Conservation (phyloP, 2,329 filamentous ascomycete species). For the Claviceps spartinae region DNA sequence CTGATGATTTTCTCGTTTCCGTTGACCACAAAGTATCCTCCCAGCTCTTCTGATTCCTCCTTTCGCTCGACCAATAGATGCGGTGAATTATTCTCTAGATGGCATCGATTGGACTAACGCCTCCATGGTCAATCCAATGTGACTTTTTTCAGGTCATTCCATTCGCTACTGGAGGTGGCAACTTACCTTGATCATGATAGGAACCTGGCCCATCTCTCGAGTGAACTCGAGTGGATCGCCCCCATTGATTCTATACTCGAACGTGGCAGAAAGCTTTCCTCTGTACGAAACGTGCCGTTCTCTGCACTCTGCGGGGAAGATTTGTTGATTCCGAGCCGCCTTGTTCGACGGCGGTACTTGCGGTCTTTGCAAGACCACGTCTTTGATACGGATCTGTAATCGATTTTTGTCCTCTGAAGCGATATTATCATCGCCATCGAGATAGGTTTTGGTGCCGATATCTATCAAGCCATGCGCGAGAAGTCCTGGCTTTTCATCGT, state of each 20-base stretch:
- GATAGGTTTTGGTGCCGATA: conserved; percentile 77
- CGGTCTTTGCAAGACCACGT: conserved; percentile 72
- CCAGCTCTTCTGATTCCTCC: conserved; percentile 91
- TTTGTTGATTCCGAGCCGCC: conserved; percentile 67
- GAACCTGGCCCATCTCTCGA: conserved; percentile 76
- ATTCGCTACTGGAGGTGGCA: too few species aligned
- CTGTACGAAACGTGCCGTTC: conserved; percentile 87
- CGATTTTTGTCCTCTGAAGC: conserved; percentile 52
- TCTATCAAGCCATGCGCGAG: conserved; percentile 68
- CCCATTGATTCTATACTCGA: conserved; percentile 80
- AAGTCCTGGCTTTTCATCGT: conserved; percentile 43
- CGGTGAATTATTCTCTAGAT: conserved; percentile 76
- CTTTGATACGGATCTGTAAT: conserved; percentile 64
- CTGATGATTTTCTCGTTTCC: conserved; percentile 95
- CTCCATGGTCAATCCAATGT: neutral
- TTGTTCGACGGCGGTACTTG: conserved; percentile 72
- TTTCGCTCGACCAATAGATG: conserved; percentile 71
- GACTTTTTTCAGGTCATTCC: neutral
- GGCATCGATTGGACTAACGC: conserved; percentile 68
- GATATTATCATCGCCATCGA: conserved; percentile 64
- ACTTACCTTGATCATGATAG: conserved; percentile 80
- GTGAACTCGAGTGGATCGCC: conserved; percentile 72
- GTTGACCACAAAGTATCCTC: conserved; percentile 95
- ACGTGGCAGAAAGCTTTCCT: conserved; percentile 67
- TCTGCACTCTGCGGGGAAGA: conserved; percentile 84